Evolutionary conservation across 257 asterid species (phyloP), one percentile per base, ranked within the genome.

Genomic region (Avicennia marina): DNA sequence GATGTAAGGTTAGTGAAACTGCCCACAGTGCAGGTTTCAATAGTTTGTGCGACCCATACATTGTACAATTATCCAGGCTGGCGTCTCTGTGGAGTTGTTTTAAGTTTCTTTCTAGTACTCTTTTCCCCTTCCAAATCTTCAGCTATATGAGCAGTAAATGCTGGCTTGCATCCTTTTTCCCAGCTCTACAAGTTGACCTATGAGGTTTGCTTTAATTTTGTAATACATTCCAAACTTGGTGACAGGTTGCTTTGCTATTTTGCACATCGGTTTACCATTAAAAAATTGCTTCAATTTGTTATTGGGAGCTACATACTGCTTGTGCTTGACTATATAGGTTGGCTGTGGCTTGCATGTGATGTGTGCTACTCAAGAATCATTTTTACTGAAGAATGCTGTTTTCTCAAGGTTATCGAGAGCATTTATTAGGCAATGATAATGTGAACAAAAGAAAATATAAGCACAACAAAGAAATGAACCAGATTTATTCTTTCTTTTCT

Each of bases 1-100:
- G 65, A 61, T 60, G 52, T 63, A 49, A 64, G 67, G 75, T 61
- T 63, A 45, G 70, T 62, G 66, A 47, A 64, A 74, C 71, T 65
- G 73, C 81, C 72, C 75, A 63, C 69, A 46, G 29, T 43, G 46
- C 43, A 25, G 66, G 54, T 69, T 60, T 63, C 56, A 22, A 29
- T 72, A 67, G 60, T 63, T 57, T 52, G 34, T 50, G 68, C 64
- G 47, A 19, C 57, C 33, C 27, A 21, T 65, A 46, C 50, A 58
- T 60, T 19, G 26, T 64, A 22, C 70, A 39, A 45, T 51, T 63
- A n/a, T 56, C 41, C 32, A 16, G 53, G 54, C 43, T 57, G 7
- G 34, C 6, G 4, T 50, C 57, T 47, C 36, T 19, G 21, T 65
- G 57, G 55, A 36, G 62, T 63, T 67, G 38, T 33, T 56, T 5